Evolutionary conservation across 2,329 filamentous ascomycete species (phyloP), one percentile per base, ranked within the genome.

Genomic region (Fusarium begoniae): DNA sequence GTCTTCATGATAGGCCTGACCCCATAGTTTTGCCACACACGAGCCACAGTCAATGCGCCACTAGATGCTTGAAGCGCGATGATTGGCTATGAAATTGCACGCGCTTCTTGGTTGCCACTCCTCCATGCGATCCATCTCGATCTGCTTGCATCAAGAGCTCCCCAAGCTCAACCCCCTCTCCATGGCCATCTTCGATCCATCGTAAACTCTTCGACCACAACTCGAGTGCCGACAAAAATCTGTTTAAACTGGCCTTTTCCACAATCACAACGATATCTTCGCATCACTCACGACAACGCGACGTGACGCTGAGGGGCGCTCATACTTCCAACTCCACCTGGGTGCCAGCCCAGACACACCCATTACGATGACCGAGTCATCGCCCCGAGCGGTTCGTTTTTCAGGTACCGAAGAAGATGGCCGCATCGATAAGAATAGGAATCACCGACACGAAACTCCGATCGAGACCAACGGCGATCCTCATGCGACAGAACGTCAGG

Each of bases 301-400:
- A 73, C 65, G 51, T 69, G 63, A 73, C 63, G 61, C 64, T 69
- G 74, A 76, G 72, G 64, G 75, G 70, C 67, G 50, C 66, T 76
- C 64, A 65, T 45, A 66, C 65, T 59, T 74, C 66, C 61, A 66
- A 68, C 66, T 69, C 64, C 63, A 66, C 58, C 63, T 64, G 43
- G 67, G 67, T 60, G 64, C 68, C 65, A 72, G 63, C 62, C 63
- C 66, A 68, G 66, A 56, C 60, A 54, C 66, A 75, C 59, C 54
- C 56, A 55, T 59, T 53, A 76, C 61, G 59, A 83, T 83, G 78
- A 80, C 84, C 76, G 88, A 90, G 72, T 80, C 85, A 41, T 88
- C 88, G 17, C 87, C 88, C 57, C 86, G 88, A 75, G 84, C 85
- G 71, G 87, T 91, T 72, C 87, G 89, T 73, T 91, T 91, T 77